Percentiles rank a stretch among this genome's conserved stretches.
Conservation (phyloP, 164 flowering plant species). For the Tetracentron sinense region DNA sequence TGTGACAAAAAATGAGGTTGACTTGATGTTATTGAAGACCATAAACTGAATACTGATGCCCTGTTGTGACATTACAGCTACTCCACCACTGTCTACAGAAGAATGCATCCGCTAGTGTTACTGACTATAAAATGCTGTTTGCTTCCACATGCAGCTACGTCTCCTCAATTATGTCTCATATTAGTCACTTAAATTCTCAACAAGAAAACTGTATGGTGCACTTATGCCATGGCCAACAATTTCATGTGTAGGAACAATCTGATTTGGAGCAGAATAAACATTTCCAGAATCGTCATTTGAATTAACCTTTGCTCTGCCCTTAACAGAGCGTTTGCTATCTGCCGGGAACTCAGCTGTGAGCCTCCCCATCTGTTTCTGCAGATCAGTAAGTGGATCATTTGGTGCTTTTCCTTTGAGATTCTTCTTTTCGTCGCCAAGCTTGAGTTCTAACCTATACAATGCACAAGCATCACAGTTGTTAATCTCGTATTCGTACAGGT, state of each 20-base stretch:
- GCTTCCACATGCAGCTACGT: neutral
- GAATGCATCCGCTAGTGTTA: slow-evolving; percentile 1
- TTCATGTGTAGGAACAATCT: slow-evolving; percentile 18
- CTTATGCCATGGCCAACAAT: slow-evolving; percentile 20
- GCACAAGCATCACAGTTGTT: slow-evolving; percentile 85
- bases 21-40: slow-evolving; percentile 16
- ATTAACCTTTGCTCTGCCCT: slow-evolving; percentile 45
- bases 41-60: slow-evolving; percentile 2
- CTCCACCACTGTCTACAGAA: neutral
- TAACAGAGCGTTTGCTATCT: slow-evolving; percentile 56
- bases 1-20: slow-evolving; percentile 10
- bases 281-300: slow-evolving; percentile 30
- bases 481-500: slow-evolving; percentile 94
- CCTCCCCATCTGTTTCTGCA: slow-evolving; percentile 93
- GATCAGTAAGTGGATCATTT: slow-evolving; percentile 77
- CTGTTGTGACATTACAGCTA: neutral
- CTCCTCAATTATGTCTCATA: slow-evolving; percentile 19
- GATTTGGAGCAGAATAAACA: slow-evolving; percentile 20
- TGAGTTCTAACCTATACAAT: slow-evolving; percentile 80
- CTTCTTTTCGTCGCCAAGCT: slow-evolving; percentile 85
- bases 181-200: slow-evolving; percentile 28
- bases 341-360: slow-evolving; percentile 74
- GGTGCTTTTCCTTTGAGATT: slow-evolving; percentile 60
- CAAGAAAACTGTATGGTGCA: slow-evolving; percentile 28
- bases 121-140: neutral